phyloP scores from a whole-genome alignment of 768 basidiomycete species.

The Collybia sp. region DNA sequence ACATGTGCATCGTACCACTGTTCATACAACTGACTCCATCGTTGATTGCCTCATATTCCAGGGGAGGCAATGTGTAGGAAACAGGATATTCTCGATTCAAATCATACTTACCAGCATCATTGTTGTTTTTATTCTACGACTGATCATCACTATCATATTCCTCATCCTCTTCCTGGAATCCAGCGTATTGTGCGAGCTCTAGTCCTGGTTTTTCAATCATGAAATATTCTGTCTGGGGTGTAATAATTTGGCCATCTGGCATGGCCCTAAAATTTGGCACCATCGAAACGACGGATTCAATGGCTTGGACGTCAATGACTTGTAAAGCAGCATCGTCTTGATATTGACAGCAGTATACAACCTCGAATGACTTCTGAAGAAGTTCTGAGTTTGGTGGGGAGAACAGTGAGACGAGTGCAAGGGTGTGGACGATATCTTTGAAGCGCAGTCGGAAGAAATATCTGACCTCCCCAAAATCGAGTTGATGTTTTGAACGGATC shows the following conservation, averaged over 20 bases:
- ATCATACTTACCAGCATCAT: too few relatives aligned
- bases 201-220: not conserved
- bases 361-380: not conserved
- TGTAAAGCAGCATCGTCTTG: not conserved
- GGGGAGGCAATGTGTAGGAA: too few relatives aligned
- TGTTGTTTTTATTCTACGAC: too few relatives aligned
- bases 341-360: conserved; percentile 1
- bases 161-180: not conserved
- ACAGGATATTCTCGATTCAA: too few relatives aligned
- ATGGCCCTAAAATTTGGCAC: not conserved
- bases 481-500: not conserved
- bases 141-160: too few relatives aligned
- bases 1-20: too few relatives aligned
- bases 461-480: not conserved
- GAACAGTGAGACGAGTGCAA: conserved; percentile 4
- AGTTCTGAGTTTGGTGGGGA: not conserved
- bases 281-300: not conserved
- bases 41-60: too few relatives aligned
- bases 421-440: not conserved
- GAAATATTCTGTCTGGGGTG: not conserved
- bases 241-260: not conserved
- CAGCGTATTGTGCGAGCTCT: not conserved
- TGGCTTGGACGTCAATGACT: not conserved
- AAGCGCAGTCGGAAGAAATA: conserved; percentile 3
- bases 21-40: too few relatives aligned